Evolutionary conservation across 75 land plant species (phyloP).

Genomic region (Picea sitchensis): DNA sequence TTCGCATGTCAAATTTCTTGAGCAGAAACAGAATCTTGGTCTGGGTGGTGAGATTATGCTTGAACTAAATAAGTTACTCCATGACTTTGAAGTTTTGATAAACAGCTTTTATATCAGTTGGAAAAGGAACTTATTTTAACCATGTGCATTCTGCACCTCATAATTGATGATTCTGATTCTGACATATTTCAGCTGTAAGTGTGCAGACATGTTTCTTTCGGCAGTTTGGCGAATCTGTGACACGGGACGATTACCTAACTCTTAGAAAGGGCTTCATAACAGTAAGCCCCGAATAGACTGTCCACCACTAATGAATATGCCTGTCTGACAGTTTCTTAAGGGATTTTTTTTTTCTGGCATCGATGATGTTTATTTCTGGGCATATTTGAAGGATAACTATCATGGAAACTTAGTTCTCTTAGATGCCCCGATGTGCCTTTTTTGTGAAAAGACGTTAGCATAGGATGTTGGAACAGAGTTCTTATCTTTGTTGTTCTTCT

Average conservation of each 20-base stretch:
- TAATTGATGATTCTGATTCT: neutral
- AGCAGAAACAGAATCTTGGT: slow-evolving; percentile 49
- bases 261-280: slow-evolving; percentile 74
- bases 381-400: neutral
- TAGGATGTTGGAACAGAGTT: neutral
- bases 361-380: neutral
- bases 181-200: neutral
- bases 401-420: neutral
- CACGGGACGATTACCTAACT: slow-evolving; percentile 72
- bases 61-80: neutral
- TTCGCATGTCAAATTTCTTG: slow-evolving; percentile 59
- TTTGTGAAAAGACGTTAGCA: neutral
- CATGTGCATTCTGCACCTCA: neutral
- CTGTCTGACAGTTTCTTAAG: neutral
- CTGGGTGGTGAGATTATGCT: slow-evolving; percentile 66
- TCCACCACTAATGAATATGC: neutral
- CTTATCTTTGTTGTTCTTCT: neutral
- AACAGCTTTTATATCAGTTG: neutral
- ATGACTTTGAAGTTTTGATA: slow-evolving; percentile 3
- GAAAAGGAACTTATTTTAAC: neutral
- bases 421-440: neutral
- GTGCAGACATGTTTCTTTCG: slow-evolving; percentile 81
- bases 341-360: neutral
- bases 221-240: slow-evolving; percentile 82
- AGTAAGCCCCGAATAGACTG: slow-evolving; percentile 25